These are phyloP conservation scores for Cynara cardunculus DNA, from an alignment of 129 eudicot species.

Conservation along the genomic window DNA sequence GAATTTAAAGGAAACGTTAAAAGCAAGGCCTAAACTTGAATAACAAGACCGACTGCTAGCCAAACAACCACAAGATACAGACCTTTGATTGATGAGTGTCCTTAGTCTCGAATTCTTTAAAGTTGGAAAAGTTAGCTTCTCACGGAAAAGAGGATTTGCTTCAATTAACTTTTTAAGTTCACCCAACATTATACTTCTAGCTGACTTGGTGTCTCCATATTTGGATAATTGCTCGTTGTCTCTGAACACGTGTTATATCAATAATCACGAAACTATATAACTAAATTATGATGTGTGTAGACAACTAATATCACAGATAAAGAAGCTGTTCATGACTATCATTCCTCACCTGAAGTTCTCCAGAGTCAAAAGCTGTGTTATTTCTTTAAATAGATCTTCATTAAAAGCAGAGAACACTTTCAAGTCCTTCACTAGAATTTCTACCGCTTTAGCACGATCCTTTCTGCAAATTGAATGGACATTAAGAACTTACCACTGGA, in stretches of 20 bases:
- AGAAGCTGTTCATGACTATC: not conserved
- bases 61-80: conserved; percentile 9
- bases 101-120: conserved; percentile 62
- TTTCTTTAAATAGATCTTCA: conserved; percentile 69
- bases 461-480: conserved; percentile 34
- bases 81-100: conserved; percentile 79
- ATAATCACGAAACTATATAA: conserved; percentile 7
- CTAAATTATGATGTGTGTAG: not conserved
- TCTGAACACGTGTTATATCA: conserved; percentile 33
- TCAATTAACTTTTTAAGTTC: conserved; percentile 76
- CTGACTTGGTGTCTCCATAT: conserved; percentile 68
- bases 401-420: conserved; percentile 66
- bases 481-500: not conserved
- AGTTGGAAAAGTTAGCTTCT: conserved; percentile 60
- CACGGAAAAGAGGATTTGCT: conserved; percentile 80
- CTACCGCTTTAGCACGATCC: conserved; percentile 69
- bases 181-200: conserved; percentile 56
- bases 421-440: conserved; percentile 63
- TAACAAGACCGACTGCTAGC: not conserved
- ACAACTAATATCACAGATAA: not conserved
- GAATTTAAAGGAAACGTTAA: conserved; percentile 16
- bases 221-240: conserved; percentile 68
- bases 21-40: conserved; percentile 2
- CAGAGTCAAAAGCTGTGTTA: conserved; percentile 56
- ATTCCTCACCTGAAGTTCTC: conserved; percentile 54